phyloP scores from a whole-genome alignment of 495 filamentous ascomycete genomes.

The Talaromyces wortmannii region DNA sequence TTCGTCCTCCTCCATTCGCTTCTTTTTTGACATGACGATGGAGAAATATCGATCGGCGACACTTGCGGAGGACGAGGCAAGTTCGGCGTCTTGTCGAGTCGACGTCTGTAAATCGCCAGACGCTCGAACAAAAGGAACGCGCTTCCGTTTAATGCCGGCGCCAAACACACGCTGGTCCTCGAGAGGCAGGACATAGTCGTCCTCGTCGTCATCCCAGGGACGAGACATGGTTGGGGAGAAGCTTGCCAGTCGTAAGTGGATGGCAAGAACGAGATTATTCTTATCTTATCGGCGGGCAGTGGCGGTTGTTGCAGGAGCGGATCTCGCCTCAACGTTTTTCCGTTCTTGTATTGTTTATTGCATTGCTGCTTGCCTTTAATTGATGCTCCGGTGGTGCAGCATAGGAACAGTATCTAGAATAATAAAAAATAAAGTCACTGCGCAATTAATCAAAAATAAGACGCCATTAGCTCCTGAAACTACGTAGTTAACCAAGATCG shows the following conservation, averaged over 20 bases:
- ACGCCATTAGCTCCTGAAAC: too few species aligned
- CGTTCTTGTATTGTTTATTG: constrained; percentile 15
- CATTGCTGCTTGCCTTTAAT: too few species aligned
- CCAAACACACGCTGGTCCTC: constrained; percentile 73
- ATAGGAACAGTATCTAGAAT: too few species aligned
- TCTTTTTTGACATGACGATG: constrained; percentile 52
- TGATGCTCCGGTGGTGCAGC: too few species aligned
- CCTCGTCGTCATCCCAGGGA: constrained; percentile 38
- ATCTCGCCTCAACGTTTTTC: constrained; percentile 35
- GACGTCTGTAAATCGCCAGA: constrained; percentile 34
- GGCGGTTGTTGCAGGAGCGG: constrained; percentile 12
- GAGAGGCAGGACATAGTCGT: constrained; percentile 56
- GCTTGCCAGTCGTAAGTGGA: not conserved
- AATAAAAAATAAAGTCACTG: too few species aligned
- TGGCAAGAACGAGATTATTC: constrained; percentile 1
- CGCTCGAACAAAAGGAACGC: constrained; percentile 75
- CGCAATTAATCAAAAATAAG: too few species aligned
- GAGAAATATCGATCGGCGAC: constrained; percentile 64
- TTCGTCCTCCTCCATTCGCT: constrained; percentile 1
- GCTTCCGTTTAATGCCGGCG: constrained; percentile 66
- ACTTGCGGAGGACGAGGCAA: constrained; percentile 13
- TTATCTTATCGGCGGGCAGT: constrained; percentile 34
- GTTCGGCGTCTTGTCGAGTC: constrained; percentile 14
- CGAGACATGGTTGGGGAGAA: not conserved
- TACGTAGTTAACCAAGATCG: too few species aligned